Base-by-base conservation (phyloP, 2,329 filamentous ascomycete species). In the Alternaria longipes region DNA sequence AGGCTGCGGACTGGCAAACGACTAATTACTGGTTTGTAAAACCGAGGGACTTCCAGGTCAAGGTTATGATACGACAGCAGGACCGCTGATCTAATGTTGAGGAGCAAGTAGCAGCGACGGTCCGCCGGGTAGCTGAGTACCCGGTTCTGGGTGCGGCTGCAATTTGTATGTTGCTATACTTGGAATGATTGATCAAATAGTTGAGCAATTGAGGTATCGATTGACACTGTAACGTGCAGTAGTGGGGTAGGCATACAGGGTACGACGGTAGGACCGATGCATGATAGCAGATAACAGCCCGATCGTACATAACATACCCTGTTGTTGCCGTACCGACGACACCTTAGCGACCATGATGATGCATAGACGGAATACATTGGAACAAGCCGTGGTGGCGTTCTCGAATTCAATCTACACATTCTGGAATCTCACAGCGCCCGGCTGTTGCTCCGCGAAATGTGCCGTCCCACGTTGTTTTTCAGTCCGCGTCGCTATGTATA, bases 1-100 rank as follows among this genome's bases (percentile, higher is more conserved):
- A 60, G 18, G 36, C 53, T 9, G 52, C 51, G 7, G 51, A 64
- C 8, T 67, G 64, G 64, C 14, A 60, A 24, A 62, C 62, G 32
- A 53, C 24, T 7, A 64, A 56, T 49, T 56, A 65, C 40, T 65
- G 63, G 65, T 62, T 67, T 30, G 63, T 65, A n/a, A 65, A 65
- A 24, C 65, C 59, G 8, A 45, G 30, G 22, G 34, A 54, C 22
- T 62, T 62, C 22, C 45, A 42, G 28, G 52, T 62, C 51, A 62
- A 62, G 51, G 46, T 62, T 4, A 28, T 28, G 30, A 32, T 56
- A 16, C 45, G 60, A 30, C 54, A 53, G 34, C 41, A 46, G 41
- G 8, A 22, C 14, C 8, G 26, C 4, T 16, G 32, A 36, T 26
- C 28, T 45, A 20, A 53, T 53, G 26, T 22, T 28, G 52, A 55